Evolutionary conservation across 2,329 filamentous ascomycete species (phyloP).

Genomic region (Cladosporium sp.): DNA sequence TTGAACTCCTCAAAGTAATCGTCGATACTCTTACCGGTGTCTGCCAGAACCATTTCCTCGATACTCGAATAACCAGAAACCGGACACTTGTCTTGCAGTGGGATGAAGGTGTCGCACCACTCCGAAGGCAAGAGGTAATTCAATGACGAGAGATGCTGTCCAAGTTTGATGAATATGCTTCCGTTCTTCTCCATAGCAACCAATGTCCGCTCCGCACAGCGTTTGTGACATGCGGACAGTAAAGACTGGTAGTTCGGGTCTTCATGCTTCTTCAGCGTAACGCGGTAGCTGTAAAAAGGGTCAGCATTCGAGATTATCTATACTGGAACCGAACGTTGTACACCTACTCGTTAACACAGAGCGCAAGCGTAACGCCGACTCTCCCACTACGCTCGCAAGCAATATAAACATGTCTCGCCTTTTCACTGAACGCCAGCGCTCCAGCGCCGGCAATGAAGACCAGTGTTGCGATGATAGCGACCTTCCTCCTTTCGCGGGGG

Average conservation of each 20-base stretch:
- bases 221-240: slow-evolving; percentile 79
- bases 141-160: slow-evolving; percentile 93
- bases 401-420: slow-evolving; percentile 71
- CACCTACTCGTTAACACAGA: slow-evolving; percentile 81
- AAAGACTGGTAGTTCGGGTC: slow-evolving; percentile 60
- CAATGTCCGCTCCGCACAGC: slow-evolving; percentile 84
- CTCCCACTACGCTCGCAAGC: slow-evolving; percentile 72
- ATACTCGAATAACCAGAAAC: slow-evolving; percentile 86
- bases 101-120: slow-evolving; percentile 94
- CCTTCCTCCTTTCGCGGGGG: slow-evolving; percentile 22
- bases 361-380: slow-evolving; percentile 66
- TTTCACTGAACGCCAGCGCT: slow-evolving; percentile 51
- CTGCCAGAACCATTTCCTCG: slow-evolving; percentile 74
- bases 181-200: slow-evolving; percentile 90
- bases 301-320: too few relatives aligned
- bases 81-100: slow-evolving; percentile 91
- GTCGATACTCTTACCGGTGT: slow-evolving; percentile 73
- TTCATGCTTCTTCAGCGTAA: slow-evolving; percentile 66
- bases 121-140: slow-evolving; percentile 87
- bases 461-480: slow-evolving; percentile 27
- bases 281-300: slow-evolving; percentile 65
- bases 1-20: slow-evolving; percentile 87
- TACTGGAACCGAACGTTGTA: too few relatives aligned
- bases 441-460: slow-evolving; percentile 33
- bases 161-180: slow-evolving; percentile 96